These are phyloP conservation scores for Micractinium sp. DNA, from an alignment of 139 green algal species.

Conservation along the genomic window DNA sequence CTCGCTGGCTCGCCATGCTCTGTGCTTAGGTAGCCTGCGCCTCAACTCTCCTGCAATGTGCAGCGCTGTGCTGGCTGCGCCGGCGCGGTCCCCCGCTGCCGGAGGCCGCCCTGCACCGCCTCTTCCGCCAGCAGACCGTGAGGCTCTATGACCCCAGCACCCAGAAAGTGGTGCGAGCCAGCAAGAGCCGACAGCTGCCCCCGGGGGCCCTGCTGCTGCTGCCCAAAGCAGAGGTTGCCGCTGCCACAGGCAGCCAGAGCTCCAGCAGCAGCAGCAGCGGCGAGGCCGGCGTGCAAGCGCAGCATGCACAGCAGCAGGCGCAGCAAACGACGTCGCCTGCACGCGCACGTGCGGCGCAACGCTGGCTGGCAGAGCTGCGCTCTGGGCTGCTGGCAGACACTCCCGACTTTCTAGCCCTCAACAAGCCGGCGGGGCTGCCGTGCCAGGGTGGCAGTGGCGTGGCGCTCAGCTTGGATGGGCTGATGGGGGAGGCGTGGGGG, in stretches of 20 bases:
- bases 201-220: conserved; percentile 34
- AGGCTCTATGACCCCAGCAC: conserved; percentile 19
- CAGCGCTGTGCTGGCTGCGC: conserved; percentile 63
- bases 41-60: background rate
- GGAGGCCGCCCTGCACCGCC: conserved; percentile 36
- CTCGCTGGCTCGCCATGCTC: too few relatives aligned
- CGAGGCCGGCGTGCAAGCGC: too few relatives aligned
- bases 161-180: conserved; percentile 1
- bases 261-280: background rate
- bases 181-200: conserved; percentile 8
- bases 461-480: conserved; percentile 40
- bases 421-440: conserved; percentile 74
- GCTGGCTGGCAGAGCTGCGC: conserved; percentile 18
- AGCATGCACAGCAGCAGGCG: background rate
- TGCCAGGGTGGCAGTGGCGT: conserved; percentile 56
- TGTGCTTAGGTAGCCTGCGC: background rate
- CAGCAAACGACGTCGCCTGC: background rate
- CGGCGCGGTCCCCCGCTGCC: conserved; percentile 48
- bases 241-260: background rate
- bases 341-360: background rate
- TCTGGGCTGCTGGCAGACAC: conserved; percentile 34
- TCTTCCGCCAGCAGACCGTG: conserved; percentile 48
- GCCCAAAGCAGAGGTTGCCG: background rate
- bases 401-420: conserved; percentile 64
- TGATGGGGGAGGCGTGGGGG: conserved; percentile 31